Evolutionary conservation across 2,329 filamentous ascomycete species (phyloP).

Genomic region (Clathrospora elynae): DNA sequence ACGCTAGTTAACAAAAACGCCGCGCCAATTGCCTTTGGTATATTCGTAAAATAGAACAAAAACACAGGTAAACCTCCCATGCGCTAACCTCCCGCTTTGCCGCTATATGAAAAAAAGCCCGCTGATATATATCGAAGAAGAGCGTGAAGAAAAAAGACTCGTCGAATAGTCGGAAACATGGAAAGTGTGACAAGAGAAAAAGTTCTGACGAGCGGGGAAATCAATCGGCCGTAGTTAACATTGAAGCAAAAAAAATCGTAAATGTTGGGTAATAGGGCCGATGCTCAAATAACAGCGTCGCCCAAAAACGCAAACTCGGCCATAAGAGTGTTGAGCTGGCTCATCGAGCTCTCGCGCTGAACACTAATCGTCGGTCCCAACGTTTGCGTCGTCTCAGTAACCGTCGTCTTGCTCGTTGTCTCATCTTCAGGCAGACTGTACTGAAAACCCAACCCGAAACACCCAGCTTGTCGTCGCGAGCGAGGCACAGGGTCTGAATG

Average conservation of each 20-base stretch:
- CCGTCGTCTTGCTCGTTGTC: conserved; percentile 31
- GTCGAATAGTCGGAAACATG: too few relatives aligned
- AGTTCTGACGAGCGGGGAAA: background rate
- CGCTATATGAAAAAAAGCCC: too few relatives aligned
- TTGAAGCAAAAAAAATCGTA: background rate
- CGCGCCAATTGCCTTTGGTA: too few relatives aligned
- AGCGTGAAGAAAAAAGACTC: too few relatives aligned
- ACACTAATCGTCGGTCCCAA: conserved; percentile 19
- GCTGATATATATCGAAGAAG: background rate
- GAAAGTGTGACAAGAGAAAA: background rate
- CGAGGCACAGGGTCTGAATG: conserved; percentile 14
- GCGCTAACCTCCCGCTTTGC: too few relatives aligned
- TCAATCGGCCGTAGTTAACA: conserved; percentile 2
- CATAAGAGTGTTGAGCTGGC: conserved; percentile 34
- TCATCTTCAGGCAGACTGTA: conserved; percentile 43
- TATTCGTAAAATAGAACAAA: too few relatives aligned
- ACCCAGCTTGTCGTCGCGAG: conserved; percentile 37
- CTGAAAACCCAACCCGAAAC: conserved; percentile 43
- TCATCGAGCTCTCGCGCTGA: conserved; percentile 29
- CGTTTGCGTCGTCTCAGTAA: conserved; percentile 25
- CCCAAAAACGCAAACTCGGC: conserved; percentile 44
- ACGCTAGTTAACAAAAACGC: too few relatives aligned
- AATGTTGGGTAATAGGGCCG: background rate
- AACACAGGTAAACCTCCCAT: too few relatives aligned
- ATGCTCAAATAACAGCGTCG: conserved; percentile 34